A percentile compares a stretch with the other conserved stretches of the same genome.
phyloP scores from a whole-genome alignment of 129 eudicot species.

The Artemisia annua region DNA sequence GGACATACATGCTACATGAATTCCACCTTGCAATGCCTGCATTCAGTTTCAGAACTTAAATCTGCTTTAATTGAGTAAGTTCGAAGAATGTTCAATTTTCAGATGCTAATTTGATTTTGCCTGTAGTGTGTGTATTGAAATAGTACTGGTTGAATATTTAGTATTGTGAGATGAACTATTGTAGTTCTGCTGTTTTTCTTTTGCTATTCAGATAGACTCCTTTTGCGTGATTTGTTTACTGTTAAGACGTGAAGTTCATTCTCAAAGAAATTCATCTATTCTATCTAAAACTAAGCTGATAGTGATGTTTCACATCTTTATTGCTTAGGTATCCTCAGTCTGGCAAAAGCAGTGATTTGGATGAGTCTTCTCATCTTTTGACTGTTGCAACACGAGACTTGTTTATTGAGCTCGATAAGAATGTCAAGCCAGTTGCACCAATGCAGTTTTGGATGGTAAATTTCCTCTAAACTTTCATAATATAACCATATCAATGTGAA shows the following conservation, averaged over 20 bases:
- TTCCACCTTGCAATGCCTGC: constrained; percentile 92
- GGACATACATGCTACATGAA: constrained; percentile 99
- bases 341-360: constrained; percentile 68
- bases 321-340: constrained; percentile 74
- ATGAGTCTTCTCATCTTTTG: constrained; percentile 86
- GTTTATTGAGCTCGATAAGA: constrained; percentile 88
- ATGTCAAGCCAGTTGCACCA: constrained; percentile 92
- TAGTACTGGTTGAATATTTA: no score
- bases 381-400: constrained; percentile 91
- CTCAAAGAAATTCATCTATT: not conserved
- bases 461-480: not conserved
- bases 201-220: no score
- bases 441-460: constrained; percentile 91
- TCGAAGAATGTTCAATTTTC: constrained; percentile 6
- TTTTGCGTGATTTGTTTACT: not conserved
- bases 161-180: no score
- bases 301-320: not conserved
- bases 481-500: constrained; percentile 2
- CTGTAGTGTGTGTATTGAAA: no score
- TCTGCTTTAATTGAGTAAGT: constrained; percentile 80
- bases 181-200: no score
- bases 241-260: not conserved
- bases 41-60: constrained; percentile 95
- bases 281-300: not conserved
- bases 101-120: constrained; percentile 9